Percentiles rank a stretch among this genome's conserved stretches.
phyloP scores from a whole-genome alignment of 352 stramenopile genomes.

The Vaucheria bursata region DNA sequence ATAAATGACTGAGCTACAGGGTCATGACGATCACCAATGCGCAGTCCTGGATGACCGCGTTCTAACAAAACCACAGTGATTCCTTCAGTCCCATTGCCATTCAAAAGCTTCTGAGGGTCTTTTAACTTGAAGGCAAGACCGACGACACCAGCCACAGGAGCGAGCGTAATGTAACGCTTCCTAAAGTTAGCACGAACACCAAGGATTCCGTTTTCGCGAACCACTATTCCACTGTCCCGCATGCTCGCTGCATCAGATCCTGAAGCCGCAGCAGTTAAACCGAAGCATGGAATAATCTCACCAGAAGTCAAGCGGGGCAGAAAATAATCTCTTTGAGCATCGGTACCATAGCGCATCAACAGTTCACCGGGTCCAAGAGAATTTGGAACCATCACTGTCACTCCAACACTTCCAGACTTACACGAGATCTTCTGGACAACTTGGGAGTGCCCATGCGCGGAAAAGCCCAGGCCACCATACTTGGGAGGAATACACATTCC shows the following conservation, averaged over 20 bases:
- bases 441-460: conserved; percentile 75
- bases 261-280: conserved; percentile 83
- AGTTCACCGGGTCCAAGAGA: conserved; percentile 90
- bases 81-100: conserved; percentile 78
- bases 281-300: conserved; percentile 93
- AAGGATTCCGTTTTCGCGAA: conserved; percentile 82
- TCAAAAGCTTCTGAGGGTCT: conserved; percentile 85
- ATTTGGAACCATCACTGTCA: conserved; percentile 93
- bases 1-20: conserved; percentile 90
- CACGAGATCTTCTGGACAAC: conserved; percentile 79
- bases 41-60: conserved; percentile 78
- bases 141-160: conserved; percentile 89
- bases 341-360: conserved; percentile 85
- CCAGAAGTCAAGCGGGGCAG: conserved; percentile 79
- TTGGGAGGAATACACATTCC: conserved; percentile 96
- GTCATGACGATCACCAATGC: conserved; percentile 89
- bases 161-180: conserved; percentile 98
- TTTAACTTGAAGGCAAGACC: conserved; percentile 90
- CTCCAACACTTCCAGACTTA: conserved; percentile 62
- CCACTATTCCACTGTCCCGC: conserved; percentile 83
- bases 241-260: conserved; percentile 88
- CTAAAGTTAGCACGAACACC: conserved; percentile 90
- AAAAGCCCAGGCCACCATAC: conserved; percentile 76
- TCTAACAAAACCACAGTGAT: conserved; percentile 93
- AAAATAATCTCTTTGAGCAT: conserved; percentile 91